Conservation (phyloP, 805 yeast genomes). For the Saccharomyces jurei region DNA sequence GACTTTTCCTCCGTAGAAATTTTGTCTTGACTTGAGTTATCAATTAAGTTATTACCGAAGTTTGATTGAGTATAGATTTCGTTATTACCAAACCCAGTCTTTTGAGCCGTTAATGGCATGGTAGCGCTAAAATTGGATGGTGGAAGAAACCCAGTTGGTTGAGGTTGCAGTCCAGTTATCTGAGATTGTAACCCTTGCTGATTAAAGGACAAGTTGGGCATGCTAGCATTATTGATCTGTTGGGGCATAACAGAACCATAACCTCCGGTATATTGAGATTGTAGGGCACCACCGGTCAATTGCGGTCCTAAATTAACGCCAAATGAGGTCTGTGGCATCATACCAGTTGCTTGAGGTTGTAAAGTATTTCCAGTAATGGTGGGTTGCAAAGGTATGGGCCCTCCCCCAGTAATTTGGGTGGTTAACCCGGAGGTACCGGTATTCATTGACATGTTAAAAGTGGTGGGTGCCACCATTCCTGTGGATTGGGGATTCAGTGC, state of each 20-base stretch:
- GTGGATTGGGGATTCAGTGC: slow-evolving; percentile 9
- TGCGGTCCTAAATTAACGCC: slow-evolving; percentile 25
- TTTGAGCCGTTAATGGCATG: slow-evolving; percentile 35
- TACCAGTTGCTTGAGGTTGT: slow-evolving; percentile 45
- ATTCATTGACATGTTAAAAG: background rate
- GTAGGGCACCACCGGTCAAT: slow-evolving; percentile 32
- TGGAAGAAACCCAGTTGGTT: slow-evolving; percentile 60
- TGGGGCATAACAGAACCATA: slow-evolving; percentile 26
- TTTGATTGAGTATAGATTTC: slow-evolving; percentile 32
- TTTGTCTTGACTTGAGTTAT: slow-evolving; percentile 44
- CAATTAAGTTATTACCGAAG: slow-evolving; percentile 30
- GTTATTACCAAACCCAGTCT: slow-evolving; percentile 40
- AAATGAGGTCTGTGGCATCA: slow-evolving; percentile 31
- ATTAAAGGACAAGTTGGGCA: slow-evolving; percentile 32
- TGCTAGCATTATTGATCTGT: slow-evolving; percentile 9
- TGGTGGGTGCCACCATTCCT: slow-evolving; percentile 2
- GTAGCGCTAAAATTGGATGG: slow-evolving; percentile 33
- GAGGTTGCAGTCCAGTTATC: slow-evolving; percentile 33
- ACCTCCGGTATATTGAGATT: slow-evolving; percentile 36
- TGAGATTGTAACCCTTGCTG: slow-evolving; percentile 36
- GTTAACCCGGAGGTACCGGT: background rate
- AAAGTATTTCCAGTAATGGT: slow-evolving; percentile 20
- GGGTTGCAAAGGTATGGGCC: slow-evolving; percentile 17
- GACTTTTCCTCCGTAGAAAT: slow-evolving; percentile 82
- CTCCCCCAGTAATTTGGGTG: slow-evolving; percentile 29